A percentile compares a stretch with the other conserved stretches of the same genome.
phyloP scores from a whole-genome alignment of 2,329 filamentous ascomycete genomes.

The Curvularia sp. region DNA sequence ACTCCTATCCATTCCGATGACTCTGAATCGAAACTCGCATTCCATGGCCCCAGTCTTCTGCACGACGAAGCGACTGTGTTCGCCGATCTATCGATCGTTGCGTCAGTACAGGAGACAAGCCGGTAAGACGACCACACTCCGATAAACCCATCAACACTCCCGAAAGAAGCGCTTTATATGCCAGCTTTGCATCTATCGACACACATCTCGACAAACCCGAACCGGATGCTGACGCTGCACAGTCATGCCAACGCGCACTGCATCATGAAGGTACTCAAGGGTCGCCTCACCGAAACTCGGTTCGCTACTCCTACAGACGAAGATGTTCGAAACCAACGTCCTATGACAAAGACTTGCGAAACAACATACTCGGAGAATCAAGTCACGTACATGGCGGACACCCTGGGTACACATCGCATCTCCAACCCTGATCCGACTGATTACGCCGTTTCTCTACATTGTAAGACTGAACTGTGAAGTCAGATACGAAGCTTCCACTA shows the following conservation, averaged over 20 bases:
- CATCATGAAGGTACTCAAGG: slow-evolving; percentile 86
- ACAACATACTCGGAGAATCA: slow-evolving; percentile 73
- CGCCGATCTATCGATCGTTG: slow-evolving; percentile 41
- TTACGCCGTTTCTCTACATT: slow-evolving; percentile 83
- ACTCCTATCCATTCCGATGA: neutral
- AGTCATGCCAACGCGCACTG: slow-evolving; percentile 78
- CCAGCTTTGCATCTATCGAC: neutral
- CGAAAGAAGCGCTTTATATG: neutral
- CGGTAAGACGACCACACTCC: slow-evolving; percentile 32
- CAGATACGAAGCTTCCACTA: slow-evolving; percentile 3
- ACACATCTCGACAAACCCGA: neutral
- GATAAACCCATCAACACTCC: neutral
- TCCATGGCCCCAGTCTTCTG: slow-evolving; percentile 30
- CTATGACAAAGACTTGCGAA: slow-evolving; percentile 70
- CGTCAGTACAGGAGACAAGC: slow-evolving; percentile 38
- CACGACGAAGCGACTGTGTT: slow-evolving; percentile 40
- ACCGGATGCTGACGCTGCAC: slow-evolving; percentile 3
- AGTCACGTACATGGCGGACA: slow-evolving; percentile 89
- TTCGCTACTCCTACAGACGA: slow-evolving; percentile 72
- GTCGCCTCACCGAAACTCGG: slow-evolving; percentile 79
- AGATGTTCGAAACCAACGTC: slow-evolving; percentile 57
- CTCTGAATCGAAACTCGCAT: neutral
- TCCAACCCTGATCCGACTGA: slow-evolving; percentile 74
- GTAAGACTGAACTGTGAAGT: slow-evolving; percentile 52
- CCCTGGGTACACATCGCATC: slow-evolving; percentile 84